Conservation (phyloP, 2,329 filamentous ascomycete species). For the Pseudocercospora musae region DNA sequence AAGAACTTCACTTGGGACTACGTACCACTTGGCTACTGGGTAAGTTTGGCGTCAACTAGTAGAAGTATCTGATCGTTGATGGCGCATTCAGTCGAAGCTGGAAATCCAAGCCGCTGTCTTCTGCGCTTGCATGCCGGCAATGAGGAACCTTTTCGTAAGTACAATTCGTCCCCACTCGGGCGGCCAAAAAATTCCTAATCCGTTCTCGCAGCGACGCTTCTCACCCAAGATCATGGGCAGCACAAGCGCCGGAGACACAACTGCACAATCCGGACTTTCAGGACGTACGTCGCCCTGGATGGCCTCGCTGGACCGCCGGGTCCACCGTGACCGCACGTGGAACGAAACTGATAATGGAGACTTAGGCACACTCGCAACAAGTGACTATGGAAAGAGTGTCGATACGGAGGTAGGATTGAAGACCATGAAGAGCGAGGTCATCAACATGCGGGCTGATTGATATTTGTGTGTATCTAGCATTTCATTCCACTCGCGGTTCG, state of each 20-base stretch:
- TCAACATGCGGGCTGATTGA: neutral
- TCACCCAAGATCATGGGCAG: constrained; percentile 10
- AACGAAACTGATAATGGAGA: constrained; percentile 5
- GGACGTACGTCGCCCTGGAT: constrained; percentile 14
- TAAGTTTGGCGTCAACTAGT: neutral
- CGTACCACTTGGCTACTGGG: constrained; percentile 4
- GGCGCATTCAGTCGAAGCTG: constrained; percentile 2
- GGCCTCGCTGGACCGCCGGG: constrained; percentile 4
- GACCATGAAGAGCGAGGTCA: neutral
- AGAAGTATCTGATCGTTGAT: neutral
- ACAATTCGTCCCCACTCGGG: neutral
- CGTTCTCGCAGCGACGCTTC: constrained; percentile 6
- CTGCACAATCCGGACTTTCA: constrained; percentile 6
- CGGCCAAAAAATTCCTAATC: neutral
- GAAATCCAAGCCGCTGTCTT: constrained; percentile 12
- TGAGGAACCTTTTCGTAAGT: constrained; percentile 11
- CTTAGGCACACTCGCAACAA: constrained; percentile 13
- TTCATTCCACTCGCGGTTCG: neutral
- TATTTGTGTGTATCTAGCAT: neutral
- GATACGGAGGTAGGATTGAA: constrained; percentile 12
- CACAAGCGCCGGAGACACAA: constrained; percentile 5
- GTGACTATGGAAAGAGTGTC: constrained; percentile 4
- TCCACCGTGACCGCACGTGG: constrained; percentile 1
- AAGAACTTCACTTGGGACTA: constrained; percentile 12
- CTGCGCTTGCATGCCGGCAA: constrained; percentile 18